phyloP scores from a whole-genome alignment of 331 rosid species.

The Pyracantha coccinea region DNA sequence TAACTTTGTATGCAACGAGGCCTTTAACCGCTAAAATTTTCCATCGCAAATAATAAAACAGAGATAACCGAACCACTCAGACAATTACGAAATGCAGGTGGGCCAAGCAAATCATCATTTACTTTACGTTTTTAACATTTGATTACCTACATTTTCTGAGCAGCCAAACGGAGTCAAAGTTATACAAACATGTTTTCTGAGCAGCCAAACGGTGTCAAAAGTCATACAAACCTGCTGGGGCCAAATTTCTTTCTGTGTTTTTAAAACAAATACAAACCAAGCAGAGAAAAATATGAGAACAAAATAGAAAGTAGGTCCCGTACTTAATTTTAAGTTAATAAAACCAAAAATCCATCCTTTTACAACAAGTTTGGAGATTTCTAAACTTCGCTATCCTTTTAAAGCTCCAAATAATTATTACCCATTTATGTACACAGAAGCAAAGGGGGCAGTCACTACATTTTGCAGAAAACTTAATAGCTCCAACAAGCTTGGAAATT shows the following conservation, averaged over 20 bases:
- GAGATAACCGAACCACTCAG: no score
- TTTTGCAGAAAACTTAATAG: no score
- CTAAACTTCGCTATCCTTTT: no score
- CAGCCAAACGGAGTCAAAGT: slow-evolving; percentile 3
- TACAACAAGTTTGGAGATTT: no score
- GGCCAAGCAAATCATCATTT: not conserved
- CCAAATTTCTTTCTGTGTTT: not conserved
- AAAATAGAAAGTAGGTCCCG: slow-evolving; percentile 1
- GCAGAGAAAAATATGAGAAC: not conserved
- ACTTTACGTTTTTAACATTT: not conserved
- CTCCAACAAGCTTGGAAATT: slow-evolving; percentile 4
- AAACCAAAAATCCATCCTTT: no score
- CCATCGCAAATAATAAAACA: no score
- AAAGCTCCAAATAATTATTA: no score
- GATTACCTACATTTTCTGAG: not conserved
- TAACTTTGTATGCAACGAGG: no score
- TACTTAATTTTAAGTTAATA: no score
- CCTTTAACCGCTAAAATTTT: no score
- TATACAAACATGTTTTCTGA: not conserved
- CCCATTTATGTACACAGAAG: no score
- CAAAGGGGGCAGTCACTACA: no score
- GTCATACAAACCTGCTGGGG: not conserved
- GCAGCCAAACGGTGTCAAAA: slow-evolving; percentile 7
- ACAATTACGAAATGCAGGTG: not conserved
- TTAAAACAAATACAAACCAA: not conserved